Percentiles rank a stretch among this genome's conserved stretches.
Conservation (phyloP, 2,329 filamentous ascomycete genomes). For the Botrytis hyacinthi region DNA sequence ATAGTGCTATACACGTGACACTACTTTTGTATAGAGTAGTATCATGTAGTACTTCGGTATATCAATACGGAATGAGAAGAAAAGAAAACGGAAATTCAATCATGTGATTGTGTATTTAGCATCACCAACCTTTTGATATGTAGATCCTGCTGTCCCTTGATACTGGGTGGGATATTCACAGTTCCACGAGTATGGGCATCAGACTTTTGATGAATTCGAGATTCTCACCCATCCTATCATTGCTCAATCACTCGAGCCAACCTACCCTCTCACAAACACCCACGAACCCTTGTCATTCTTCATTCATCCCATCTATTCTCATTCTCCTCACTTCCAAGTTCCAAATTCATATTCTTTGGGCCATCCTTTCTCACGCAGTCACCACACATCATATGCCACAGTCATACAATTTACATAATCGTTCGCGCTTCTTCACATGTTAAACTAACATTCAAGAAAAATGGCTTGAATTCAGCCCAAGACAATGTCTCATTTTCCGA, state of each 20-base stretch:
- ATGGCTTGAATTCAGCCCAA: neutral
- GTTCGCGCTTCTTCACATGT: neutral
- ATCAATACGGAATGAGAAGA: neutral
- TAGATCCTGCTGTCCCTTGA: neutral
- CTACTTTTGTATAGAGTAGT: neutral
- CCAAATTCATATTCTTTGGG: too few relatives aligned
- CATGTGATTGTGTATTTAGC: neutral
- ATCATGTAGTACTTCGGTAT: neutral
- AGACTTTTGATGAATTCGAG: neutral
- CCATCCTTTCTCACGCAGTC: neutral
- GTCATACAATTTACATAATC: neutral
- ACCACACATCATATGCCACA: slow-evolving; percentile 8
- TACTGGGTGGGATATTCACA: neutral
- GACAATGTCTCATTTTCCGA: neutral
- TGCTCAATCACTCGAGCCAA: neutral
- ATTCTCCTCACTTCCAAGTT: neutral
- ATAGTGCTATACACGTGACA: neutral
- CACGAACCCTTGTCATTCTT: neutral
- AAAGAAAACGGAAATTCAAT: neutral
- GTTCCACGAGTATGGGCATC: neutral
- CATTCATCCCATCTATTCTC: neutral
- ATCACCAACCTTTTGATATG: neutral
- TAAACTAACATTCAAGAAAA: neutral
- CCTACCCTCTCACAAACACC: neutral
- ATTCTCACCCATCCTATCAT: neutral